These are phyloP conservation scores for Monascus purpureus DNA, from an alignment of 495 filamentous ascomycete species.

Conservation along the genomic window DNA sequence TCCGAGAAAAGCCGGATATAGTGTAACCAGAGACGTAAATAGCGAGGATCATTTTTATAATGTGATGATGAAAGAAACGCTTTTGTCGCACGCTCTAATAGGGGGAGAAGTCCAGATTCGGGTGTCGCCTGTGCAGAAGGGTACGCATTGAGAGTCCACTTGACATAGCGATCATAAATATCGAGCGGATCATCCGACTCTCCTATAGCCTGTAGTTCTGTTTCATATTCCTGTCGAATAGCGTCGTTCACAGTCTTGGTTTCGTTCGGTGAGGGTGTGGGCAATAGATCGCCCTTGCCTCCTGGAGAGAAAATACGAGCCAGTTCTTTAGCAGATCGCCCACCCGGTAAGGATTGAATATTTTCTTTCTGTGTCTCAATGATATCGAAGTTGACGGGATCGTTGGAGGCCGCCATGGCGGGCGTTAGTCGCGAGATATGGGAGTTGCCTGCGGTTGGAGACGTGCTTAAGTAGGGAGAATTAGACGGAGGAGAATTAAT, in stretches of 20 bases:
- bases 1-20: slow-evolving; percentile 91
- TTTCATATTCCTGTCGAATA: slow-evolving; percentile 72
- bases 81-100: slow-evolving; percentile 87
- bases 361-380: slow-evolving; percentile 98
- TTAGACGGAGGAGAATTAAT: no score
- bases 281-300: slow-evolving; percentile 28
- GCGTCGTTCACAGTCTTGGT: slow-evolving; percentile 64
- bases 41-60: slow-evolving; percentile 91
- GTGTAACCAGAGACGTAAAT: slow-evolving; percentile 83
- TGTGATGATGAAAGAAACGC: slow-evolving; percentile 68
- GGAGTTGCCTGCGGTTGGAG: no score
- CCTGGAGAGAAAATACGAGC: slow-evolving; percentile 66
- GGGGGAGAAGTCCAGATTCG: slow-evolving; percentile 71
- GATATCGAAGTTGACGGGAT: slow-evolving; percentile 79
- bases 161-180: slow-evolving; percentile 89
- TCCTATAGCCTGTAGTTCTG: slow-evolving; percentile 57
- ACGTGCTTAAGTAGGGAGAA: no score
- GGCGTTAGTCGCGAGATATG: slow-evolving; percentile 6
- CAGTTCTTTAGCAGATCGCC: slow-evolving; percentile 79
- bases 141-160: slow-evolving; percentile 91
- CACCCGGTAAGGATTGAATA: slow-evolving; percentile 82
- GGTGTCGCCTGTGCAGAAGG: slow-evolving; percentile 87
- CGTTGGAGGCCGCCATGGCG: slow-evolving; percentile 38
- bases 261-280: slow-evolving; percentile 47
- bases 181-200: slow-evolving; percentile 94